These are phyloP conservation scores for Fusarium kyushuense DNA, from an alignment of 2,329 filamentous ascomycete genomes.

Conservation along the genomic window DNA sequence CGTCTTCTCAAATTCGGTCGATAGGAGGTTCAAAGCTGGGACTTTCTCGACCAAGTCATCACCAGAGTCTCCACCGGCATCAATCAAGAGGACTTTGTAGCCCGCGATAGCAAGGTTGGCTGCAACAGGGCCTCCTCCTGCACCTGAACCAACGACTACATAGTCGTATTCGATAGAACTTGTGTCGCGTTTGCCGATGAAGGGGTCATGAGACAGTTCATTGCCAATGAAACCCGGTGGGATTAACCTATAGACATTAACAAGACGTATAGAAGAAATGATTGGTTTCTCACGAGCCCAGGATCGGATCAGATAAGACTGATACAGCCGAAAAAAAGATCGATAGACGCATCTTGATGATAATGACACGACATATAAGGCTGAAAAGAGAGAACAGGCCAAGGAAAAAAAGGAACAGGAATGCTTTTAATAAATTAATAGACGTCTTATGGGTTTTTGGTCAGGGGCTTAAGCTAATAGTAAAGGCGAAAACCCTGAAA, in stretches of 20 bases:
- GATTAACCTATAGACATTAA: not conserved
- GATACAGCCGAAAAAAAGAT: not conserved
- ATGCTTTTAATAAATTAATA: not conserved
- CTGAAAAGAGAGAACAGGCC: not conserved
- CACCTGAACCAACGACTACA: slow-evolving; percentile 69
- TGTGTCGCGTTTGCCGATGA: slow-evolving; percentile 21
- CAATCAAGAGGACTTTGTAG: slow-evolving; percentile 68
- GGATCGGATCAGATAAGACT: not conserved
- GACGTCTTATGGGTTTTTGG: not conserved
- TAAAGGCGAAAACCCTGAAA: not conserved
- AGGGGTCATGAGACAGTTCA: slow-evolving; percentile 17
- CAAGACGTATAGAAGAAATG: accelerated
- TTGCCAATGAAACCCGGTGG: not conserved
- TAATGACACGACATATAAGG: not conserved
- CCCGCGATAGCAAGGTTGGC: slow-evolving; percentile 67
- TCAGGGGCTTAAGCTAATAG: not conserved
- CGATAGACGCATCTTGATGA: not conserved
- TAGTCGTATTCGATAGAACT: slow-evolving; percentile 61
- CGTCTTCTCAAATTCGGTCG: slow-evolving; percentile 47
- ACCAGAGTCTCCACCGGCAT: slow-evolving; percentile 68
- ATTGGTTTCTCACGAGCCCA: not conserved
- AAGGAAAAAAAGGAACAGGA: not conserved
- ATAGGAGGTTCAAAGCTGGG: slow-evolving; percentile 46
- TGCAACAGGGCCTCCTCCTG: slow-evolving; percentile 67
- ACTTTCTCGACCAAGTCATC: slow-evolving; percentile 45